Base-by-base conservation (phyloP, 2,329 filamentous ascomycete species). In the Talaromyces sp. region DNA sequence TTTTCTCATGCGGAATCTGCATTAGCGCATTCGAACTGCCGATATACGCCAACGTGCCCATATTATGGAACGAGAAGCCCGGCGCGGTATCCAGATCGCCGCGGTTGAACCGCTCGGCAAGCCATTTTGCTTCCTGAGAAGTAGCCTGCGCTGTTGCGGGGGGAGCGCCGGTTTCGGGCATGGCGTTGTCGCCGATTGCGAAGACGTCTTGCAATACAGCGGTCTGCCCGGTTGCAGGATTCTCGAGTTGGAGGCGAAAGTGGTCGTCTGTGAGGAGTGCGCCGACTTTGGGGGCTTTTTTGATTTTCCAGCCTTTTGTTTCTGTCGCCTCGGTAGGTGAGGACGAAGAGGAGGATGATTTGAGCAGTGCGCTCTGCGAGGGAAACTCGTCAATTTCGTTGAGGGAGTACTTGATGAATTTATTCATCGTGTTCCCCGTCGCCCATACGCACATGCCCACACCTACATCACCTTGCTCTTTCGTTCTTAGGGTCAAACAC, bases 61-160 rank as follows among this genome's bases (percentile, higher is more conserved):
- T 72, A 67, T 88, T 83, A 36, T 80, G 81, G 76, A 84, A 88
- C 1, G 80, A 82, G 71, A 88, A 88, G 5, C 78, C 73, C 0
- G 72, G 65, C 1, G 68, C 67, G 3, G 65, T 66, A 45, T 68
- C 67, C 1, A 78, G 64, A 49, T 85, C 80, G n/a, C 74, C 74
- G 47, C 81, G 80, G 71, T 88, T 88, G 29, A 88, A 72, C 1
- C 79, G 78, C 62, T 82, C 81, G 0, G 83, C 83, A 0, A 88
- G 78, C 85, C 85, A 88, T 27, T 79, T 77, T 0, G 85, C 85
- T 72, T 88, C 85, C 70, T 88, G 86, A 17, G 79, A 81, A 0
- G 85, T 84, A 0, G 86, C 85, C 72, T 87, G 86, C 2, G 86
- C 85, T 0, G 86, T 88, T 0, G 85, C 84, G 0, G 86, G 86